These are phyloP conservation scores for Rosa hybrid DNA, from an alignment of 331 rosid genomes.

Conservation along the genomic window DNA sequence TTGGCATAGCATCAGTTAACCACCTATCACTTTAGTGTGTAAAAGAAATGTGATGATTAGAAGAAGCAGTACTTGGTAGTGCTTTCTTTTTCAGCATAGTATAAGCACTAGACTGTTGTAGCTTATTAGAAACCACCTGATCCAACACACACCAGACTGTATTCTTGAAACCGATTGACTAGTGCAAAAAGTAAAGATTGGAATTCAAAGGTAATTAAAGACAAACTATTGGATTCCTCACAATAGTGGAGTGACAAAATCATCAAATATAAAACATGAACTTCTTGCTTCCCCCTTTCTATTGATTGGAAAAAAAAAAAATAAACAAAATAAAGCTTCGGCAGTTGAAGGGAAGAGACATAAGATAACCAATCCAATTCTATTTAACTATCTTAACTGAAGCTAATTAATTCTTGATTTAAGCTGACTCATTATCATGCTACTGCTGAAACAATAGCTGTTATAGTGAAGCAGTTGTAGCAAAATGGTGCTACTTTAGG, in stretches of 20 bases:
- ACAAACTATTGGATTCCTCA: neutral
- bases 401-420: neutral
- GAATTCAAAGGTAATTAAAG: neutral
- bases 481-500: neutral
- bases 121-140: neutral
- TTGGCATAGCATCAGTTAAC: neutral
- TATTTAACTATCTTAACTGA: neutral
- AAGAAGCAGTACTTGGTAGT: neutral
- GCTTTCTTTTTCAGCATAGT: neutral
- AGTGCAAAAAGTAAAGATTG: neutral
- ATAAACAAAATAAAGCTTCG: too few relatives aligned
- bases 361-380: neutral
- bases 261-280: too few relatives aligned
- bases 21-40: neutral
- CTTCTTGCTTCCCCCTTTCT: too few relatives aligned
- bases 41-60: neutral
- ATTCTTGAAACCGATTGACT: neutral
- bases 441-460: neutral
- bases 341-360: neutral
- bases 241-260: neutral
- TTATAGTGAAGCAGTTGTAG: neutral
- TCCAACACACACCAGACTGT: neutral
- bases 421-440: neutral
- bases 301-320: too few relatives aligned
- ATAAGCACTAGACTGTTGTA: neutral